A percentile compares a stretch with the other conserved stretches of the same genome.
These are phyloP conservation scores for Ceratobasidium sp. DNA, from an alignment of 1,284 basidiomycete genomes.

Conservation along the genomic window DNA sequence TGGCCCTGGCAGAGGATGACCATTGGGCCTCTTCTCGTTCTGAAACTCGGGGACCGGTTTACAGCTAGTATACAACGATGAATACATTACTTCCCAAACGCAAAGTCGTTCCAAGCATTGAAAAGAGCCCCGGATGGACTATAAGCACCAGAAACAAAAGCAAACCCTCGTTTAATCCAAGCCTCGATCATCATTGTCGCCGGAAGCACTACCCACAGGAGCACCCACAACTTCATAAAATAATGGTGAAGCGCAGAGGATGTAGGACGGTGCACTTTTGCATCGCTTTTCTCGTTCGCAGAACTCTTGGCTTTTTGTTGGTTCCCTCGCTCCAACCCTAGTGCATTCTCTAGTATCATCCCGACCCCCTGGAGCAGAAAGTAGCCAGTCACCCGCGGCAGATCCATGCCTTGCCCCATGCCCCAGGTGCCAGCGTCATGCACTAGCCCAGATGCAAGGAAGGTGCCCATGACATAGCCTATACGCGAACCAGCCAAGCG, in stretches of 20 bases:
- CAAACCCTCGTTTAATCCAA: conserved; percentile 32
- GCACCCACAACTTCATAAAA: conserved; percentile 15
- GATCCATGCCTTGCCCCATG: conserved; percentile 65
- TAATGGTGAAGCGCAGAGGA: background rate
- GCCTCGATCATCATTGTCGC: conserved; percentile 38
- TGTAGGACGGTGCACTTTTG: background rate
- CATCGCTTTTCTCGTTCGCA: background rate
- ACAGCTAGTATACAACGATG: too few relatives aligned
- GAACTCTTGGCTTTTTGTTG: background rate
- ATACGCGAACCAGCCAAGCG: conserved; percentile 5
- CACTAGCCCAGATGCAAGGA: conserved; percentile 65
- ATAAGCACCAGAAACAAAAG: background rate
- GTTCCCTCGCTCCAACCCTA: background rate
- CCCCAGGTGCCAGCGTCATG: conserved; percentile 69
- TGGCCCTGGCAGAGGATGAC: too few relatives aligned
- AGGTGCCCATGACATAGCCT: conserved; percentile 65
- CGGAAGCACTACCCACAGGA: conserved; percentile 21
- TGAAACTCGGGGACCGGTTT: too few relatives aligned
- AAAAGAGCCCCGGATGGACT: conserved; percentile 4
- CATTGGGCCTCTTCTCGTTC: too few relatives aligned
- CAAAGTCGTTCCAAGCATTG: conserved; percentile 7
- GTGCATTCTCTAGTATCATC: conserved; percentile 59
- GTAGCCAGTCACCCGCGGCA: conserved; percentile 60
- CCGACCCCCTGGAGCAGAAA: conserved; percentile 69
- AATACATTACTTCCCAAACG: background rate